Evolutionary conservation across 768 basidiomycete genomes (phyloP).

Genomic region (Lentinula sp.): DNA sequence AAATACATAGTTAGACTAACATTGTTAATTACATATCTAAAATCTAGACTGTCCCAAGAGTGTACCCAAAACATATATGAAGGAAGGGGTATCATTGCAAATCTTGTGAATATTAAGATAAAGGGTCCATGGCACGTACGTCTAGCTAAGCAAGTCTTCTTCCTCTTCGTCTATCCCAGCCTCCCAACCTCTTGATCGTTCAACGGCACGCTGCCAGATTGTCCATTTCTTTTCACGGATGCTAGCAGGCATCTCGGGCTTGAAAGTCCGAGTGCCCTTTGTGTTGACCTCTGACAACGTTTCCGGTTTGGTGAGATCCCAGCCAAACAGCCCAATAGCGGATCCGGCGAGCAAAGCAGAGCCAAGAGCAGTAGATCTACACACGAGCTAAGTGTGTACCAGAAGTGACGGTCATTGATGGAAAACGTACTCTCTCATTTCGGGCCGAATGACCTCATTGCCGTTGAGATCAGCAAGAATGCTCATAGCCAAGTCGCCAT

Average conservation of each 20-base stretch:
- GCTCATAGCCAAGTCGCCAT: slow-evolving; percentile 83
- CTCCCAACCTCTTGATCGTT: slow-evolving; percentile 80
- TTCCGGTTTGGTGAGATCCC: slow-evolving; percentile 82
- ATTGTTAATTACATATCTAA: background rate
- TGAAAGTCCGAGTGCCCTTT: slow-evolving; percentile 68
- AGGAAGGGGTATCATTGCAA: background rate
- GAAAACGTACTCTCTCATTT: slow-evolving; percentile 87
- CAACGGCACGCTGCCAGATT: slow-evolving; percentile 87
- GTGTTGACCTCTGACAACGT: slow-evolving; percentile 88
- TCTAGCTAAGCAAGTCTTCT: background rate
- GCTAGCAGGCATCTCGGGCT: slow-evolving; percentile 44
- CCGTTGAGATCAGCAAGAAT: slow-evolving; percentile 87
- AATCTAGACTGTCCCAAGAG: background rate
- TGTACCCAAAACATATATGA: background rate
- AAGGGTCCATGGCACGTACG: background rate
- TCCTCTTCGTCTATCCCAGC: background rate
- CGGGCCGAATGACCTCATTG: slow-evolving; percentile 84
- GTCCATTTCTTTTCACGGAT: slow-evolving; percentile 62
- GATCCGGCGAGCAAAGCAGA: slow-evolving; percentile 91
- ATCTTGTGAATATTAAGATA: background rate
- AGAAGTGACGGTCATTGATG: background rate
- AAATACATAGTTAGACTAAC: background rate
- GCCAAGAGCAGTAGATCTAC: slow-evolving; percentile 91
- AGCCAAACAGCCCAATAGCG: slow-evolving; percentile 83
- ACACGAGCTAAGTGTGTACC: background rate